phyloP scores from a whole-genome alignment of 306 rosid genomes.

The Ammopiptanthus mongolicus region DNA sequence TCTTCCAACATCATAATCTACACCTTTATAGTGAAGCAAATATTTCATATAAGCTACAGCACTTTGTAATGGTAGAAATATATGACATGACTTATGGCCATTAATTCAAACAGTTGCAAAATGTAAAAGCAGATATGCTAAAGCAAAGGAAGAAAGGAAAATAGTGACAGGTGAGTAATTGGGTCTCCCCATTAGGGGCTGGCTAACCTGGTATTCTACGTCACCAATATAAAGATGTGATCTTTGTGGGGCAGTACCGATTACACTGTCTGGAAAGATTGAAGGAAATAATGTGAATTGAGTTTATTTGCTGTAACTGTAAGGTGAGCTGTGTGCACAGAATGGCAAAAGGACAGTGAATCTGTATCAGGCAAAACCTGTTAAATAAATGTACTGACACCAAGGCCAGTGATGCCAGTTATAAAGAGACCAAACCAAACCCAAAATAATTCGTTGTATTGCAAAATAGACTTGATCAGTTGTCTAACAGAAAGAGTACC shows the following conservation, averaged over 20 bases:
- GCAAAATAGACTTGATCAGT: conserved; percentile 18
- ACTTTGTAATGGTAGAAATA: conserved; percentile 1
- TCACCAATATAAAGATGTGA: conserved; percentile 28
- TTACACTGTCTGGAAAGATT: conserved; percentile 27
- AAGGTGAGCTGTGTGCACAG: conserved; percentile 19
- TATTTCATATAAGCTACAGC: conserved; percentile 3
- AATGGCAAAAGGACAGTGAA: conserved; percentile 27
- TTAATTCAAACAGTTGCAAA: conserved; percentile 15
- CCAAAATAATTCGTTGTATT: background rate
- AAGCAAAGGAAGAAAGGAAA: conserved; percentile 12
- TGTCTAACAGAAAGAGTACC: conserved; percentile 11
- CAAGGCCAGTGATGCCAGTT: conserved; percentile 32
- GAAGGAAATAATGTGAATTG: conserved; percentile 11
- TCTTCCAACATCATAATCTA: background rate
- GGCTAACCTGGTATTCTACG: conserved; percentile 8
- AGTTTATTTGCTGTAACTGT: conserved; percentile 24
- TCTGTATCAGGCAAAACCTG: conserved; percentile 23
- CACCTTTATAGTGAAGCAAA: background rate
- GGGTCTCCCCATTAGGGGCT: background rate
- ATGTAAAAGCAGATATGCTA: background rate
- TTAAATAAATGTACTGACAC: conserved; percentile 26
- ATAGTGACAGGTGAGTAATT: conserved; percentile 12
- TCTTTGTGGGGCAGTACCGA: conserved; percentile 37
- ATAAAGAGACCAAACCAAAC: conserved; percentile 29
- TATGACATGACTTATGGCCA: background rate